Conservation (phyloP, 2,329 filamentous ascomycete genomes). For the Drechslerella stenobrocha region DNA sequence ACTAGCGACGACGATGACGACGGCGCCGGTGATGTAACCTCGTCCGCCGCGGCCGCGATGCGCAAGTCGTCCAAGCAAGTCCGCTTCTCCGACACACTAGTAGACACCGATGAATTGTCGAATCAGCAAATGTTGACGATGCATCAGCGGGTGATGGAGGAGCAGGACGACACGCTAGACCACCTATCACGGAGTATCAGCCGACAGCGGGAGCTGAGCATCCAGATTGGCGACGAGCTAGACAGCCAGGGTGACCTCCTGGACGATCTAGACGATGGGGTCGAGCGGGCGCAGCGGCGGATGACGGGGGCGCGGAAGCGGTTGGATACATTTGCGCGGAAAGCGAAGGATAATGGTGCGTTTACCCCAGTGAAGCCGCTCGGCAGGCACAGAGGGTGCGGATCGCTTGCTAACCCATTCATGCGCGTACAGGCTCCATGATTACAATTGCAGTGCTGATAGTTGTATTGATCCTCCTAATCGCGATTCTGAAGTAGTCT, state of each 20-base stretch:
- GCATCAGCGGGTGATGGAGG: constrained; percentile 76
- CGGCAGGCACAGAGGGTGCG: background rate
- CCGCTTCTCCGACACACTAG: constrained; percentile 63
- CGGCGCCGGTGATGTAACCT: constrained; percentile 53
- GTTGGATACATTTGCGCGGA: constrained; percentile 71
- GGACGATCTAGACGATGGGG: constrained; percentile 81
- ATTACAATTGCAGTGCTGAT: constrained; percentile 77
- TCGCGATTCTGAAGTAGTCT: constrained; percentile 74
- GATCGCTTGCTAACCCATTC: background rate
- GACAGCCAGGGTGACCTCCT: constrained; percentile 86
- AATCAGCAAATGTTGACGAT: constrained; percentile 87
- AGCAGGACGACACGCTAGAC: constrained; percentile 94
- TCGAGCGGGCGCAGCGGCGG: constrained; percentile 76
- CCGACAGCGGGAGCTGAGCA: constrained; percentile 85
- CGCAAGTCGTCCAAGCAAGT: constrained; percentile 55
- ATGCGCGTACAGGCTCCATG: constrained; percentile 64
- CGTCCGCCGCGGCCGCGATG: constrained; percentile 52
- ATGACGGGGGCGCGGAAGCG: constrained; percentile 74
- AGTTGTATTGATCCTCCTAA: constrained; percentile 77
- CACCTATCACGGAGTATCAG: constrained; percentile 80
- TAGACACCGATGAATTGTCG: constrained; percentile 64
- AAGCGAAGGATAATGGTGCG: constrained; percentile 66
- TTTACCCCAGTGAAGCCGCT: background rate
- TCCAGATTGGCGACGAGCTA: constrained; percentile 94
- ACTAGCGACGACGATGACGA: constrained; percentile 67